Evolutionary conservation across 257 asterid genomes (phyloP).

Genomic region (Solanum bulbocastanum): DNA sequence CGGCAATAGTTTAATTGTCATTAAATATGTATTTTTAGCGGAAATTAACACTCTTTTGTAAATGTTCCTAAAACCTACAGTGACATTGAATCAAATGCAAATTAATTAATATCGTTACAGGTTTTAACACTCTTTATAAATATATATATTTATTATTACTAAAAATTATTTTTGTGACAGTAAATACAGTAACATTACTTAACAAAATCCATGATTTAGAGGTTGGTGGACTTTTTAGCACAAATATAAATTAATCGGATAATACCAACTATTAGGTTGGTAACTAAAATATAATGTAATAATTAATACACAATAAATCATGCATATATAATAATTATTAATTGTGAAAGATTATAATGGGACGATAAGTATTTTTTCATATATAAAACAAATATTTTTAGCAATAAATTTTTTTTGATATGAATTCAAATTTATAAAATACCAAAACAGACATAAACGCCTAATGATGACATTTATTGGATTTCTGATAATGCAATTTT

Average conservation of each 20-base stretch:
- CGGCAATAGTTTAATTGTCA: not conserved
- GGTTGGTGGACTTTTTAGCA: not conserved
- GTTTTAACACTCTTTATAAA: not conserved
- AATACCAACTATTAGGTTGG: not conserved
- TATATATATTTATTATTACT: too few species aligned
- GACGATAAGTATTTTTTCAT: not conserved
- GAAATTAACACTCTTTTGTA: not conserved
- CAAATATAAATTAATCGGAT: not conserved
- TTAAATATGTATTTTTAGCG: not conserved
- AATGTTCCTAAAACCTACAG: not conserved
- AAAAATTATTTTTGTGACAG: too few species aligned
- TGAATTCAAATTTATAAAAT: not conserved
- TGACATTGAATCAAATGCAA: not conserved
- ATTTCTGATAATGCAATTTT: not conserved
- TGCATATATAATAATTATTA: not conserved
- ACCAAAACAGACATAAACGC: not conserved
- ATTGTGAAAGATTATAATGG: not conserved
- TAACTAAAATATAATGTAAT: not conserved
- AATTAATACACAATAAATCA: not conserved
- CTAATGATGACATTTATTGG: not conserved
- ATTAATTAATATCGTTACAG: too few species aligned
- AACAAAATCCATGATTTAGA: not conserved
- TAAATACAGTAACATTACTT: not conserved
- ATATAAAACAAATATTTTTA: not conserved
- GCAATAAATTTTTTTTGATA: rapidly evolving